Conservation (phyloP, 495 filamentous ascomycete species). For the Penicillium manginii region DNA sequence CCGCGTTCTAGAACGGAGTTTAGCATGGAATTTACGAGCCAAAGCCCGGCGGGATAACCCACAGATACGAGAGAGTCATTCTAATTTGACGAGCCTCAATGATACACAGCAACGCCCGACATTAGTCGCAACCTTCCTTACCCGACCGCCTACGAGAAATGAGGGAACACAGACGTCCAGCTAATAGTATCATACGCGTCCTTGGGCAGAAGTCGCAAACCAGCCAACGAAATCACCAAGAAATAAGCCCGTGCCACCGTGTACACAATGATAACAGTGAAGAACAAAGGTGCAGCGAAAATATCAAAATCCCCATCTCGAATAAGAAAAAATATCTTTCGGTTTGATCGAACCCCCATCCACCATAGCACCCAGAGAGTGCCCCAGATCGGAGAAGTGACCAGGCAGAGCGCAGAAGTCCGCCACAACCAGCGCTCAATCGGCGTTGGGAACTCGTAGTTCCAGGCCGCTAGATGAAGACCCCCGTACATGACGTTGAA, state of each 20-base stretch:
- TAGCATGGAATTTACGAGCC: neutral
- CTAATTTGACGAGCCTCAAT: neutral
- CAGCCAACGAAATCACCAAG: neutral
- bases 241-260: neutral
- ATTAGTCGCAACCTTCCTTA: neutral
- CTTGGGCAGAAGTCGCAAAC: slow-evolving; percentile 2
- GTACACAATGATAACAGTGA: neutral
- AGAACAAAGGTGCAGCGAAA: neutral
- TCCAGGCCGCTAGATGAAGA: neutral
- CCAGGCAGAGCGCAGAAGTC: neutral
- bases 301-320: slow-evolving; percentile 2
- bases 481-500: neutral
- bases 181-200: neutral
- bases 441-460: neutral
- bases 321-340: neutral
- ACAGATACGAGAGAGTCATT: neutral
- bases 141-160: neutral
- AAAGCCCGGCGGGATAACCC: neutral
- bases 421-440: neutral
- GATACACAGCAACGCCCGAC: neutral
- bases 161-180: neutral
- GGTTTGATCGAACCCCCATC: slow-evolving; percentile 1
- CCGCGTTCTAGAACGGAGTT: slow-evolving; percentile 3
- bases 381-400: neutral
- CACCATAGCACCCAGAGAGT: neutral